A percentile compares a stretch with the other conserved stretches of the same genome.
Evolutionary conservation across 768 basidiomycete genomes (phyloP).

Genomic region (Boletus edulis): DNA sequence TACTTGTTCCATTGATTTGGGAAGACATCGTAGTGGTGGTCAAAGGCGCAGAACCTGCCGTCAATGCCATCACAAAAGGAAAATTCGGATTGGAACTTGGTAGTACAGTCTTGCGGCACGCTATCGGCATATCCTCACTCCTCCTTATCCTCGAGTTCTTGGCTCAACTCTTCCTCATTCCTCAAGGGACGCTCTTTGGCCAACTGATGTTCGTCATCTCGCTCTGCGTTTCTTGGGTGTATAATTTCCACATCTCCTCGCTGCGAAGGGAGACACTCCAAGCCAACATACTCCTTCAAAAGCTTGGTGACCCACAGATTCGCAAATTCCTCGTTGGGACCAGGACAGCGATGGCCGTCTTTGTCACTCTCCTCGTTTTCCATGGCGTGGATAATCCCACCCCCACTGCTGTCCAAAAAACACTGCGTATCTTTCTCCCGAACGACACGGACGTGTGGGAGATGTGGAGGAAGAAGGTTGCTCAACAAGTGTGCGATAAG

Average conservation of each 20-base stretch:
- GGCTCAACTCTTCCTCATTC: constrained; percentile 31
- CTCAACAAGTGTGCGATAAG: constrained; percentile 5
- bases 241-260: constrained; percentile 29
- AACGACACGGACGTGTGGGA: constrained; percentile 24
- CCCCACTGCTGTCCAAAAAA: constrained; percentile 3
- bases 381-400: constrained; percentile 3
- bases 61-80: constrained; percentile 31
- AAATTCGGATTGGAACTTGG: constrained; percentile 19
- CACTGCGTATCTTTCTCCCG: constrained; percentile 9
- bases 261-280: constrained; percentile 29
- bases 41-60: constrained; percentile 25
- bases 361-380: constrained; percentile 12
- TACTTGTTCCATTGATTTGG: constrained; percentile 13
- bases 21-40: constrained; percentile 25
- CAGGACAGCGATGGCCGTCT: constrained; percentile 17
- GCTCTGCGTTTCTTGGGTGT: constrained; percentile 33
- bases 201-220: constrained; percentile 35
- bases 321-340: constrained; percentile 14
- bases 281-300: constrained; percentile 17
- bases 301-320: constrained; percentile 9
- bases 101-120: background rate
- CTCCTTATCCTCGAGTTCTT: constrained; percentile 31
- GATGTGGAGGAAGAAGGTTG: constrained; percentile 19
- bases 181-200: constrained; percentile 32
- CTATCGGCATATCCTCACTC: constrained; percentile 25